Evolutionary conservation across 2,329 filamentous ascomycete species (phyloP).

Genomic region (Alternaria longipes): DNA sequence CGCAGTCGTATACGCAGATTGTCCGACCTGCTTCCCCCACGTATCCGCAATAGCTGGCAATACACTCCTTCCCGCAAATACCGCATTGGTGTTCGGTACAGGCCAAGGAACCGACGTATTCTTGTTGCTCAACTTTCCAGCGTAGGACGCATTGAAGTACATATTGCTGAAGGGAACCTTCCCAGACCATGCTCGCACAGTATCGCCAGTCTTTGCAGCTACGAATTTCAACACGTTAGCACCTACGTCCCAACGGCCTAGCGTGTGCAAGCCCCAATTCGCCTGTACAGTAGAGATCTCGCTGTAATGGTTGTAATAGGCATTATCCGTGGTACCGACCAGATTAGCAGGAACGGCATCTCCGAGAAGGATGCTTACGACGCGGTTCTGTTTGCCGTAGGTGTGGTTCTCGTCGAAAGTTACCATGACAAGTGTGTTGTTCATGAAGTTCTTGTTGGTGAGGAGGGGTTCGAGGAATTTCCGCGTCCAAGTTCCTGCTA

Average conservation of each 20-base stretch:
- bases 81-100: constrained; percentile 38
- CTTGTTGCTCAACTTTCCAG: constrained; percentile 44
- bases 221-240: constrained; percentile 56
- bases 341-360: constrained; percentile 74
- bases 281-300: constrained; percentile 57
- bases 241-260: constrained; percentile 58
- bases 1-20: constrained; percentile 40
- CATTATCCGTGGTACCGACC: constrained; percentile 72
- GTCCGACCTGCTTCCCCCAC: constrained; percentile 34
- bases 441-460: constrained; percentile 73
- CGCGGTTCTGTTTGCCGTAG: constrained; percentile 72
- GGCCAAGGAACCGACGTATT: constrained; percentile 40
- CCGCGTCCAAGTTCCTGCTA: constrained; percentile 73
- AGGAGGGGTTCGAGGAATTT: constrained; percentile 76
- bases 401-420: constrained; percentile 82
- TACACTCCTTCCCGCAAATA: constrained; percentile 41
- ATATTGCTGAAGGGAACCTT: constrained; percentile 39
- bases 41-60: constrained; percentile 32
- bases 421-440: constrained; percentile 77
- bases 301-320: constrained; percentile 63
- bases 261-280: constrained; percentile 57
- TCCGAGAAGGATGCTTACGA: constrained; percentile 76
- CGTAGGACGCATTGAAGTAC: constrained; percentile 46
- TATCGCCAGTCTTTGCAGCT: constrained; percentile 40
- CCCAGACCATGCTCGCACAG: constrained; percentile 37